These are phyloP conservation scores for Xanthoconium stramineum DNA, from an alignment of 768 basidiomycete species.

Conservation along the genomic window DNA sequence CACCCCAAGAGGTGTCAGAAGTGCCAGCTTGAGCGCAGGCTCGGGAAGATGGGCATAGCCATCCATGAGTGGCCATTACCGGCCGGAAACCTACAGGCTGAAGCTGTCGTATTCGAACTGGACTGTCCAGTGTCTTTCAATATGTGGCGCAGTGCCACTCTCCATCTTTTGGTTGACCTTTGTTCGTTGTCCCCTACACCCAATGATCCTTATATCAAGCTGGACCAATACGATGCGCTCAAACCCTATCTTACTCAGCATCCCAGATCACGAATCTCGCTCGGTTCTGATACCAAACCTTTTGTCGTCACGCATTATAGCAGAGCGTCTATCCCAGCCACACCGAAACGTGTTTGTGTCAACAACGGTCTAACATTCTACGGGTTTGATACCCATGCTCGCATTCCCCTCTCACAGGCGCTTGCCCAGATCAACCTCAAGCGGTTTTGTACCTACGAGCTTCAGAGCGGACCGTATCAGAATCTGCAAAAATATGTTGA, in stretches of 20 bases:
- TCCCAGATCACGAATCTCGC: slow-evolving; percentile 17
- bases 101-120: slow-evolving; percentile 42
- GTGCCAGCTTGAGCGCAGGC: slow-evolving; percentile 27
- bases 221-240: slow-evolving; percentile 14
- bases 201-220: slow-evolving; percentile 11
- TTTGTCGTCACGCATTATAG: slow-evolving; percentile 17
- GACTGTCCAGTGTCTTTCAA: slow-evolving; percentile 37
- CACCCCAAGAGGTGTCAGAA: slow-evolving; percentile 23
- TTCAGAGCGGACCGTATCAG: slow-evolving; percentile 33
- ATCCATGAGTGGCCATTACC: slow-evolving; percentile 51
- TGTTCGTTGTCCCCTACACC: slow-evolving; percentile 16
- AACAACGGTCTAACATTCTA: slow-evolving; percentile 34
- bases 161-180: slow-evolving; percentile 36
- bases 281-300: slow-evolving; percentile 24
- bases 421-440: neutral
- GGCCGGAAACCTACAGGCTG: slow-evolving; percentile 10
- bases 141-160: slow-evolving; percentile 44
- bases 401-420: neutral
- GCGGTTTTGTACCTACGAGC: slow-evolving; percentile 23
- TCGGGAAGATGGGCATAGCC: slow-evolving; percentile 28
- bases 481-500: slow-evolving; percentile 32
- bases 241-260: slow-evolving; percentile 13
- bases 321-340: slow-evolving; percentile 11
- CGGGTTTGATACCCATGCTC: slow-evolving; percentile 26
- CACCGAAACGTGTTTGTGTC: slow-evolving; percentile 1